phyloP scores from a whole-genome alignment of 495 filamentous ascomycete genomes.

The Aspergillus funiculosus region DNA sequence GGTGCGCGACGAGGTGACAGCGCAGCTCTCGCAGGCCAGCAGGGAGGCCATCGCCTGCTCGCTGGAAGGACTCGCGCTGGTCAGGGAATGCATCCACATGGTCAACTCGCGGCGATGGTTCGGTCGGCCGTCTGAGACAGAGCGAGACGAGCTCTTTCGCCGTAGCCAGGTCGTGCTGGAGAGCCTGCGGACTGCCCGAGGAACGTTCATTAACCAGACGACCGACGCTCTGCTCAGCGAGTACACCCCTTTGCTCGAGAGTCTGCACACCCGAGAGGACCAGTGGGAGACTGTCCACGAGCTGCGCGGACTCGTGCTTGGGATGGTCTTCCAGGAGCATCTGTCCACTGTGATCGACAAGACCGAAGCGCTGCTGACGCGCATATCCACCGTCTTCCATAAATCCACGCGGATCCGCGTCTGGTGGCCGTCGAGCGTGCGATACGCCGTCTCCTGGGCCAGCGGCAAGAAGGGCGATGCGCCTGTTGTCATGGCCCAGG shows the following conservation, averaged over 20 bases:
- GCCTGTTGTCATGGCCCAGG: slow-evolving; percentile 11
- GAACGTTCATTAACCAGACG: slow-evolving; percentile 14
- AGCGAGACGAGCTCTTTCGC: slow-evolving; percentile 9
- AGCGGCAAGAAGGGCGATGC: slow-evolving; percentile 15
- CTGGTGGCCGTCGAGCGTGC: slow-evolving; percentile 18
- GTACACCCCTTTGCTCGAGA: slow-evolving; percentile 1
- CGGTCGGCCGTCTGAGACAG: slow-evolving; percentile 7
- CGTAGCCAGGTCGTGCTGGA: slow-evolving; percentile 11
- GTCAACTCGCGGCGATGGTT: slow-evolving; percentile 17
- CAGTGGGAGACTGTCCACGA: neutral
- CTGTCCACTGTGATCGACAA: slow-evolving; percentile 15
- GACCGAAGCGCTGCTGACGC: slow-evolving; percentile 12
- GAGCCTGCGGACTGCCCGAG: slow-evolving; percentile 4
- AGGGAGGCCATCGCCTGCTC: slow-evolving; percentile 13
- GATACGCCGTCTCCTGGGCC: slow-evolving; percentile 17
- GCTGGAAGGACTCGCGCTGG: slow-evolving; percentile 9
- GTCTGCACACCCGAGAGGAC: neutral
- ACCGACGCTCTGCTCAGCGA: slow-evolving; percentile 12
- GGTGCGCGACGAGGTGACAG: slow-evolving; percentile 8
- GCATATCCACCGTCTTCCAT: slow-evolving; percentile 9
- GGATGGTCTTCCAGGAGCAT: slow-evolving; percentile 24
- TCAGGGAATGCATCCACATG: slow-evolving; percentile 18
- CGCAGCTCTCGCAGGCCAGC: slow-evolving; percentile 5
- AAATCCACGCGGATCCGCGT: slow-evolving; percentile 10
- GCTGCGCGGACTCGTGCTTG: slow-evolving; percentile 14